Conservation (phyloP, 2,329 filamentous ascomycete genomes). For the Cryphonectria parasitica region DNA sequence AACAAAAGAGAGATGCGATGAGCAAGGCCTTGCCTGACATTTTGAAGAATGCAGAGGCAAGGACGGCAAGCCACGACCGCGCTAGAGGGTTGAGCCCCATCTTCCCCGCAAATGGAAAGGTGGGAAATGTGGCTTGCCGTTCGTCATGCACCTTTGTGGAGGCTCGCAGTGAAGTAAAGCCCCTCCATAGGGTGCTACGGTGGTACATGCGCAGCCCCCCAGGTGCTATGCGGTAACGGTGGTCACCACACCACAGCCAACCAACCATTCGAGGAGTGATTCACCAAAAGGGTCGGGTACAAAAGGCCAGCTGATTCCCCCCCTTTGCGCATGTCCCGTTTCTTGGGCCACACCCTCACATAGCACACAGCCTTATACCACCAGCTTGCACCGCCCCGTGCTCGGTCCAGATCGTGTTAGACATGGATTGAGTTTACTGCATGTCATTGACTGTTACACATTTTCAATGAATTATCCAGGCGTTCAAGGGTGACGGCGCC, state of each 20-base stretch:
- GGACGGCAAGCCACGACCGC: background rate
- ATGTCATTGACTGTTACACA: background rate
- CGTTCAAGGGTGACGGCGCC: background rate
- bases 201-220: background rate
- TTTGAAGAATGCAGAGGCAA: background rate
- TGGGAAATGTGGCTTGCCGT: background rate
- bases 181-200: background rate
- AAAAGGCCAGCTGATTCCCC: constrained; percentile 13
- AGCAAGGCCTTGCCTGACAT: background rate
- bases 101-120: constrained; percentile 5
- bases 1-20: background rate
- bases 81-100: background rate
- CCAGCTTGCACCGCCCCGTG: background rate
- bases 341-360: background rate
- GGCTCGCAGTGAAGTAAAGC: background rate
- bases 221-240: background rate
- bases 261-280: background rate
- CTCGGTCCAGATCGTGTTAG: background rate
- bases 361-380: constrained; percentile 5
- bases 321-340: background rate
- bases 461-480: background rate
- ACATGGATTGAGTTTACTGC: background rate
- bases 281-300: constrained; percentile 3
- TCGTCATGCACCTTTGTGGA: background rate
- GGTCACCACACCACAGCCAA: background rate